Base-by-base conservation (phyloP, 2,329 filamentous ascomycete genomes). In the Dryadomyces sulphureus region DNA sequence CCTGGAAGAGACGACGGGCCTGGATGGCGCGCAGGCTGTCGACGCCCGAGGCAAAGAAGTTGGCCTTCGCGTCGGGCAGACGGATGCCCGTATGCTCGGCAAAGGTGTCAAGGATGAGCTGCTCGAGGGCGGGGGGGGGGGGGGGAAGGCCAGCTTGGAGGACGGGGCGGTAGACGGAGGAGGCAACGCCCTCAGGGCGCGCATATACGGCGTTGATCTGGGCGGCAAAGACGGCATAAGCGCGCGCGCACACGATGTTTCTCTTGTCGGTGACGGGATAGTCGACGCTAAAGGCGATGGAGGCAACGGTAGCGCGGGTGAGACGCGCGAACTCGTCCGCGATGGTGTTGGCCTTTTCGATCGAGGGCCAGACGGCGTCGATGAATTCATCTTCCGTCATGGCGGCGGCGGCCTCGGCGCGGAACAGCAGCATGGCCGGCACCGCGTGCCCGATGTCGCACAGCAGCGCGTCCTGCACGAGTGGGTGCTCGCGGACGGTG, bases 1-100 rank as follows among this genome's bases (percentile, higher is more conserved):
- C 54, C 32, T 66, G 55, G 21, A 71, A 57, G 3, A 67, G 46
- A 4, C 65, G 58, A 19, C 67, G 62, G 2, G 67, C 50, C n/a
- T 68, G 64, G 14, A 66, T 65, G 2, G 66, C 66, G 17, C 66
- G 65, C 9, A 70, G 54, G 48, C 66, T 70, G 51, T 72, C 68
- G 17, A 72, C 50, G 0, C 68, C 68, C 0, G 60, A 56, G 1
- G 60, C 56, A 49, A 69, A 70, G 52, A 72, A 65, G 48, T 69
- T 65, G 4, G 60, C 51, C 3, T 62, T 47, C 1, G 52, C 45
- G 25, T 54, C 48, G 4, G 59, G 52, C 4, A 66, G 52, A 2
- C 54, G 25, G 25, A 66, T 54, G 3, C 56, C 60, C 1, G 61
- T 56, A 21, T 63, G 55, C 2, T 42, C 46, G 21, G n/a, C 27